A percentile compares a stretch with the other conserved stretches of the same genome.
These are phyloP conservation scores for Psilocybe sp. DNA, from an alignment of 768 basidiomycete genomes.

Conservation along the genomic window DNA sequence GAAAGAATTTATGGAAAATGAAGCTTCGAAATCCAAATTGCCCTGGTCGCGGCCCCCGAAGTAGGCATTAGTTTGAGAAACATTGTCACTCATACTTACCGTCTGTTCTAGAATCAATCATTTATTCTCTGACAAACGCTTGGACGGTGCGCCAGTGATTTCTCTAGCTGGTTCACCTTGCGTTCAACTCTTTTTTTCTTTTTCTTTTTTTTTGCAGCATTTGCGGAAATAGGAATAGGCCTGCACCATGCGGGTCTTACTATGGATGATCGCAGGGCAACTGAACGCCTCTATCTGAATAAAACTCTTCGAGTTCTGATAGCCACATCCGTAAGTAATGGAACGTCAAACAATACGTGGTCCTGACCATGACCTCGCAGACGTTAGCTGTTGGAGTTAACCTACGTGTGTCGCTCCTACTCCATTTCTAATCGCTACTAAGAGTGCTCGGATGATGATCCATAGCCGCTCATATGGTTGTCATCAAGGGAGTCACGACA, in stretches of 20 bases:
- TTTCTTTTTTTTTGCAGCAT: conserved; percentile 32
- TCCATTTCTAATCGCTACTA: not conserved
- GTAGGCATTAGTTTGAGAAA: conserved; percentile 28
- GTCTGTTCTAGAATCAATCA: conserved; percentile 47
- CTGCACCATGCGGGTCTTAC: conserved; percentile 90
- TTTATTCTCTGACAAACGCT: conserved; percentile 63
- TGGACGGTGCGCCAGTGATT: conserved; percentile 45
- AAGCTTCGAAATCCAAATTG: conserved; percentile 42
- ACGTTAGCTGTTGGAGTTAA: conserved; percentile 97
- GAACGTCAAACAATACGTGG: not conserved
- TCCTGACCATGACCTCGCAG: conserved; percentile 33
- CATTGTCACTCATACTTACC: not conserved
- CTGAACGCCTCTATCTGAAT: conserved; percentile 71
- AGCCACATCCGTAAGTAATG: conserved; percentile 73
- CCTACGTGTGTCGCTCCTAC: conserved; percentile 58
- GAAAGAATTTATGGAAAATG: conserved; percentile 63
- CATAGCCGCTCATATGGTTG: conserved; percentile 86
- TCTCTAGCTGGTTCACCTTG: too few relatives aligned
- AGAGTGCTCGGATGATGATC: not conserved
- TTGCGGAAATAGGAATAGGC: conserved; percentile 76
- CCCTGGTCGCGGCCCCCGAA: conserved; percentile 69
- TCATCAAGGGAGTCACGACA: conserved; percentile 86
- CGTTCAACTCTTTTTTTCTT: not conserved
- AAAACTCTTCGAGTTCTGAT: conserved; percentile 67
- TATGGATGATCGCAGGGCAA: conserved; percentile 65